Evolutionary conservation across 2,329 filamentous ascomycete genomes (phyloP).

Genomic region (Thielaviopsis euricoi): DNA sequence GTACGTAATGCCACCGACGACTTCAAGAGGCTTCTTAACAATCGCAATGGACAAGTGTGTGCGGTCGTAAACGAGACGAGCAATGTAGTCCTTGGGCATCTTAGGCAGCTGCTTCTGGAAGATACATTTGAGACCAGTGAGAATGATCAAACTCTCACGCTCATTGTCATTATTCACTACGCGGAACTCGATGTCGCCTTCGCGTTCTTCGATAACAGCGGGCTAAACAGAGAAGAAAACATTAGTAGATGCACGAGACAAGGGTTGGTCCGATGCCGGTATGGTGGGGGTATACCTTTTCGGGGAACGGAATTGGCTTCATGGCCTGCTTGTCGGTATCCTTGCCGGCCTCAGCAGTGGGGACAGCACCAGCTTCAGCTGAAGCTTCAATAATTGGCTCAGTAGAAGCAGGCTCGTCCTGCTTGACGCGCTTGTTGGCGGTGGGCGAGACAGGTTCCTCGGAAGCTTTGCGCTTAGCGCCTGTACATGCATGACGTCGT

Average conservation of each 20-base stretch:
- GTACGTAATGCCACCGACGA: constrained; percentile 95
- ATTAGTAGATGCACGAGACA: constrained; percentile 15
- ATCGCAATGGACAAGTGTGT: constrained; percentile 95
- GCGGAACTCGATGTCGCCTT: constrained; percentile 87
- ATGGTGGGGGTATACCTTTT: constrained; percentile 44
- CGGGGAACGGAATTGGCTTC: constrained; percentile 68
- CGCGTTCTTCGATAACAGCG: constrained; percentile 83
- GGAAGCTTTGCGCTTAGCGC: constrained; percentile 55
- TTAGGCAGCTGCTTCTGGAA: constrained; percentile 98
- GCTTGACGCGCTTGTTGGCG: constrained; percentile 49
- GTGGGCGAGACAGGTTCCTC: constrained; percentile 46
- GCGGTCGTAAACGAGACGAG: constrained; percentile 88
- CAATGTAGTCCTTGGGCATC: constrained; percentile 99
- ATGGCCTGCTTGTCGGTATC: constrained; percentile 14
- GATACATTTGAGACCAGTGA: constrained; percentile 91
- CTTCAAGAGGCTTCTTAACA: constrained; percentile 87
- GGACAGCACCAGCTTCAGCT: constrained; percentile 9
- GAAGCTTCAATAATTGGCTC: neutral
- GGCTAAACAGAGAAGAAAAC: constrained; percentile 32
- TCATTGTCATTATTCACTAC: constrained; percentile 94
- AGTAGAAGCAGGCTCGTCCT: constrained; percentile 20
- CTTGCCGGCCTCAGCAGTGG: constrained; percentile 15
- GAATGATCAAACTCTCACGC: constrained; percentile 77
- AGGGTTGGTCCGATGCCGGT: neutral
- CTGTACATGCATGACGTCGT: constrained; percentile 18